A percentile compares a stretch with the other conserved stretches of the same genome.
Evolutionary conservation across 1,139 yeast species (phyloP).

Genomic region (Candida sp.): DNA sequence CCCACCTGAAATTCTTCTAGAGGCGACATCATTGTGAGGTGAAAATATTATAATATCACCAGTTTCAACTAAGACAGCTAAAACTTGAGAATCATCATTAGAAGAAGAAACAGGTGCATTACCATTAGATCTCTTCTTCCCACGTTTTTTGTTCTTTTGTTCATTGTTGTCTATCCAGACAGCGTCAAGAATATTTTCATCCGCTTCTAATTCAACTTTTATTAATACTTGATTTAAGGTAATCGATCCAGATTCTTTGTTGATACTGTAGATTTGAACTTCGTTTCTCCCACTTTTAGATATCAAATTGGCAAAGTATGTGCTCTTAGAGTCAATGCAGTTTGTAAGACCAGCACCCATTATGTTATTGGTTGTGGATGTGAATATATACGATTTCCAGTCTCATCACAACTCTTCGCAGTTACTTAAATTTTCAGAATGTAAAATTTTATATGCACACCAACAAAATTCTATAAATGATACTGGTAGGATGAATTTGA

Average conservation of each 20-base stretch:
- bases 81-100: conserved; percentile 3
- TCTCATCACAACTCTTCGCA: not conserved
- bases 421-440: conserved; percentile 2
- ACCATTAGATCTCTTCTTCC: conserved; percentile 12
- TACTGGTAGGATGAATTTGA: not conserved
- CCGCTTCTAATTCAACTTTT: conserved; percentile 13
- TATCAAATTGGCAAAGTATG: conserved; percentile 26
- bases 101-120: conserved; percentile 2
- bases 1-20: conserved; percentile 26
- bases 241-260: conserved; percentile 2
- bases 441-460: conserved; percentile 2
- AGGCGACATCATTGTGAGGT: conserved; percentile 32
- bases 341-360: conserved; percentile 2
- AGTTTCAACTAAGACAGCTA: conserved; percentile 33
- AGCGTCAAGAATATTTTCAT: conserved; percentile 20
- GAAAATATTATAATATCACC: conserved; percentile 41
- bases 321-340: conserved; percentile 17
- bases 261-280: conserved; percentile 26
- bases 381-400: not conserved
- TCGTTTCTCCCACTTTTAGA: conserved; percentile 32
- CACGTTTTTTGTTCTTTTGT: conserved; percentile 8
- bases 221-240: conserved; percentile 6
- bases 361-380: not conserved
- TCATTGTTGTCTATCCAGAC: conserved; percentile 17
- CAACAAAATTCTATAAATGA: not conserved